Conservation (phyloP, 345 rosid genomes). For the Eucalyptus pauciflora region DNA sequence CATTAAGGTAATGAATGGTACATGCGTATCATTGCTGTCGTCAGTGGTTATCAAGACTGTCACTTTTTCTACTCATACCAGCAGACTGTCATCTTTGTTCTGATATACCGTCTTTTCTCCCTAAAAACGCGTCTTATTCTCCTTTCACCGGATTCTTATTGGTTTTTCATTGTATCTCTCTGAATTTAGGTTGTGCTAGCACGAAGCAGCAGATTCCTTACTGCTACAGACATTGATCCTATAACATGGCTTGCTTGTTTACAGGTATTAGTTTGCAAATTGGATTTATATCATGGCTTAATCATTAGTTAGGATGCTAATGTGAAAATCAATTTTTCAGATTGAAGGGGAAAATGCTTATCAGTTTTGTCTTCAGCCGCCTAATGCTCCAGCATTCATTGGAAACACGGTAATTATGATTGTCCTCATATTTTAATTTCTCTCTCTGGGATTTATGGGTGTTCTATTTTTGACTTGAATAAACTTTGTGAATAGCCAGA, state of each 20-base stretch:
- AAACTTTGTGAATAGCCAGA: constrained; percentile 72
- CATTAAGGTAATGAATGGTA: constrained; percentile 27
- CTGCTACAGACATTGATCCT: constrained; percentile 65
- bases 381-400: constrained; percentile 76
- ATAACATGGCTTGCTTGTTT: constrained; percentile 69
- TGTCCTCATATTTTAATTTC: neutral
- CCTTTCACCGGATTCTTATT: neutral
- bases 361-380: constrained; percentile 90
- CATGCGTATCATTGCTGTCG: too few species aligned
- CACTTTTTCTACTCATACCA: neutral
- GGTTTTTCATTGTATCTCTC: neutral
- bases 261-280: constrained; percentile 30
- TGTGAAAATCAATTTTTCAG: constrained; percentile 14
- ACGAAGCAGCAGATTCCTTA: constrained; percentile 64
- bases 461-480: constrained; percentile 28
- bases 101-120: neutral
- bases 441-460: neutral
- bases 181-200: constrained; percentile 75
- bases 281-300: neutral
- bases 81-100: neutral
- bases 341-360: constrained; percentile 76
- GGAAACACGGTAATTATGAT: constrained; percentile 67
- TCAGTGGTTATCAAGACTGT: neutral
- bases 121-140: neutral
- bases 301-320: neutral